Evolutionary conservation across 768 basidiomycete species (phyloP), one percentile per base, ranked within the genome.

Genomic region (Tubosaeta sp.): DNA sequence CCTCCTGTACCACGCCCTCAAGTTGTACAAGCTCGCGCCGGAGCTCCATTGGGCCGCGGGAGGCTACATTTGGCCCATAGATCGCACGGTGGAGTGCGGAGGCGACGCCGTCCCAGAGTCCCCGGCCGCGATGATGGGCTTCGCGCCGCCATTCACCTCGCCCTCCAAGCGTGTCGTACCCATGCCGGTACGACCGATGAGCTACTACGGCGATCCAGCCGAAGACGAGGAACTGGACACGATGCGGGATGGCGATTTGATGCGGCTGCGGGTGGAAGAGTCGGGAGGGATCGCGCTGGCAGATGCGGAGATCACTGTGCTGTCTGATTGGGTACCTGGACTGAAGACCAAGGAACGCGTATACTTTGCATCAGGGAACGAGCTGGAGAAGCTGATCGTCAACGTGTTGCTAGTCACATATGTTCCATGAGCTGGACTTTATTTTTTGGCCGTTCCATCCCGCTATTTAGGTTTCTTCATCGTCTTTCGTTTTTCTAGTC

Each of bases 11-110:
- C 85, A 87, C 46, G 84, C 87, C 3, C 69, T 90, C 63, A 88
- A 86, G 65, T 66, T 84, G 34, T 88, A 83, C 73, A 89, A 89
- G 53, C 80, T 91, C 41, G 66, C 71, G 1, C 86, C 87, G 0
- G 86, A 86, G 53, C 75, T 91, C 1, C 86, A 86, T 52, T 91
- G 87, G 84, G 81, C 83, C 16, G 89, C 90, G 29, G 88, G 87
- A 2, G 87, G 87, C 18, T 90, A 86, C 64, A 75, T 91, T 54
- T 91, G 90, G 89, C 82, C 87, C 0, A 73, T 80, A 22, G 84
- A 87, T 59, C 79, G 80, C 45, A 77, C 79, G 0, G 83, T 90
- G 18, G 86, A 90, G 59, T 76, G 79, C 49, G 74, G 74, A 34
- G 72, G 71, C 46, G 80, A 83, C 34, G 67, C 73, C 49, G 54